Evolutionary conservation across 495 filamentous ascomycete species (phyloP).

Genomic region (Oleoguttula mirabilis): DNA sequence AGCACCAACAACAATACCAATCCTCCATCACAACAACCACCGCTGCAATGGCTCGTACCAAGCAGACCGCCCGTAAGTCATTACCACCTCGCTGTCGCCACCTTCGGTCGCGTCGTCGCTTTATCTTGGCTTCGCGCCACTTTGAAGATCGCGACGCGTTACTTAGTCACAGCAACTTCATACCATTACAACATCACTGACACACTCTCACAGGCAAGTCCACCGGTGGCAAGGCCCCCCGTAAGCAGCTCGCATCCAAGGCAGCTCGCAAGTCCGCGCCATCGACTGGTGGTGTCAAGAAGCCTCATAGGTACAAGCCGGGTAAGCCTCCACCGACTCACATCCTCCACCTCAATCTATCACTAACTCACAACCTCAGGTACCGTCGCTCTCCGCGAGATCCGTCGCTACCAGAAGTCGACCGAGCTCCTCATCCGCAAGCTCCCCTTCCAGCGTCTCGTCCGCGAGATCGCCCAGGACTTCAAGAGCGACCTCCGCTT

Average conservation of each 20-base stretch:
- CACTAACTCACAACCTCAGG: slow-evolving; percentile 37
- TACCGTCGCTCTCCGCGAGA: slow-evolving; percentile 99
- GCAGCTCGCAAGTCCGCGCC: slow-evolving; percentile 66
- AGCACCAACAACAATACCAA: slow-evolving; percentile 30
- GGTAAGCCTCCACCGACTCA: slow-evolving; percentile 43
- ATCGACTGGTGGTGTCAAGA: slow-evolving; percentile 91
- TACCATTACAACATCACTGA: slow-evolving; percentile 26
- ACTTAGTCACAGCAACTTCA: slow-evolving; percentile 17
- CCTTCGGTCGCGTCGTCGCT: slow-evolving; percentile 10
- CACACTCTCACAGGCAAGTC: slow-evolving; percentile 57
- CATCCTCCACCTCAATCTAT: neutral
- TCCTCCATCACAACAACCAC: no score
- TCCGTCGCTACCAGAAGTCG: slow-evolving; percentile 99
- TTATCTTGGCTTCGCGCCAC: slow-evolving; percentile 5
- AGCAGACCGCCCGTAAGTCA: slow-evolving; percentile 93
- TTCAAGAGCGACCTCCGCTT: slow-evolving; percentile 99
- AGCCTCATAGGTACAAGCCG: slow-evolving; percentile 99
- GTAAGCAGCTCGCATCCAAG: slow-evolving; percentile 93
- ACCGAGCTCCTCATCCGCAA: slow-evolving; percentile 99
- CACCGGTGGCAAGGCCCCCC: slow-evolving; percentile 98
- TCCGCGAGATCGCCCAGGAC: slow-evolving; percentile 99
- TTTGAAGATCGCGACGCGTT: slow-evolving; percentile 6
- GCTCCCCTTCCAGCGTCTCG: slow-evolving; percentile 99
- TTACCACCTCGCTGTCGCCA: slow-evolving; percentile 6
- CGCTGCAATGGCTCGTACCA: slow-evolving; percentile 93